phyloP scores from a whole-genome alignment of 495 filamentous ascomycete genomes.

The Xylaria bambusicola region DNA sequence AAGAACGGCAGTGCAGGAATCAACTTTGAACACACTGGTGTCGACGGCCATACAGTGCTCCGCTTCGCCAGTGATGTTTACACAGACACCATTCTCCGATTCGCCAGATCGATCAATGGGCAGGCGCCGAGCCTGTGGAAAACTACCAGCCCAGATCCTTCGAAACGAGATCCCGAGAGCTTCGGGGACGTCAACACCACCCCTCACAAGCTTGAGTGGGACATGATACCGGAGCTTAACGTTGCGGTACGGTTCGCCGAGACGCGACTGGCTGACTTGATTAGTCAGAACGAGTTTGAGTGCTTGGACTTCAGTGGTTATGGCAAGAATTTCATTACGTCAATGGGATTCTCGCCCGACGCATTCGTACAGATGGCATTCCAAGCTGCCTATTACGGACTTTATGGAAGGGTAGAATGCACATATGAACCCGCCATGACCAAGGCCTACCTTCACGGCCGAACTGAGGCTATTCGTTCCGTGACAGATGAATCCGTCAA shows the following conservation, averaged over 20 bases:
- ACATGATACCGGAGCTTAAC: conserved; percentile 88
- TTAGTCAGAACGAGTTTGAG: conserved; percentile 94
- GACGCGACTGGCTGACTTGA: conserved; percentile 89
- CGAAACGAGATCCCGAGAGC: conserved; percentile 88
- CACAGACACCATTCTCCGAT: conserved; percentile 96
- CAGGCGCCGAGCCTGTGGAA: conserved; percentile 91
- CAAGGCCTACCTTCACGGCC: conserved; percentile 87
- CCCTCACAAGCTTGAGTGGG: conserved; percentile 96
- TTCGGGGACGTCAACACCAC: conserved; percentile 95
- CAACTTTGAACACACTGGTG: conserved; percentile 98
- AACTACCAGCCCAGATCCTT: conserved; percentile 85
- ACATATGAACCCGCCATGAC: conserved; percentile 99
- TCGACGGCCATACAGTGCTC: conserved; percentile 95
- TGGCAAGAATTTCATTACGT: conserved; percentile 97
- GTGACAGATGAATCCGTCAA: conserved; percentile 79
- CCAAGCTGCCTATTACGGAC: conserved; percentile 96
- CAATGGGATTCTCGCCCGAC: conserved; percentile 94
- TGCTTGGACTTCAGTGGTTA: conserved; percentile 87
- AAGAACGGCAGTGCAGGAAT: conserved; percentile 97
- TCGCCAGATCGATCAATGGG: conserved; percentile 94
- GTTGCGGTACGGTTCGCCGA: conserved; percentile 94
- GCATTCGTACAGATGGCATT: conserved; percentile 99
- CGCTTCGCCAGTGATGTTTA: conserved; percentile 96
- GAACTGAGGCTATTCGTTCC: conserved; percentile 89
- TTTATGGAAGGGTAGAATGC: conserved; percentile 91